Percentiles rank a stretch among this genome's conserved stretches.
These are phyloP conservation scores for Phytophthora fragariae DNA, from an alignment of 352 stramenopile species.

Conservation along the genomic window DNA sequence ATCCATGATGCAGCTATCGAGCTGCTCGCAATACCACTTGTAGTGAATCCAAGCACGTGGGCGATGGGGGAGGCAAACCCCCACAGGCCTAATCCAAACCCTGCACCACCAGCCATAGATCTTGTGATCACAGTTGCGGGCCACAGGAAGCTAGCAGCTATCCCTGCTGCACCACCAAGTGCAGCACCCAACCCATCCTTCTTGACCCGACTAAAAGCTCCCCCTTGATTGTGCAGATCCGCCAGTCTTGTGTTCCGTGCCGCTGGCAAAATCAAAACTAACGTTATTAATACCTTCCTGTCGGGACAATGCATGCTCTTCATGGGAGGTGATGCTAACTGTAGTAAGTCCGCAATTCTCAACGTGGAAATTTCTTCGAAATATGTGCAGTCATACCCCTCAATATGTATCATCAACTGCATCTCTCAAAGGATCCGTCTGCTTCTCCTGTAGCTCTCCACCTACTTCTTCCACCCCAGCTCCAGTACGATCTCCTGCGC, in stretches of 20 bases:
- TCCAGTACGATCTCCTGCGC: constrained; percentile 20
- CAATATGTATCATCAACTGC: background rate
- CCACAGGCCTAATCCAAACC: background rate
- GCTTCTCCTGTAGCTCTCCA: background rate
- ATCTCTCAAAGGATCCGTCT: background rate
- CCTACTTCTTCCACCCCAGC: constrained; percentile 13
- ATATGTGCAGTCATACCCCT: no score
- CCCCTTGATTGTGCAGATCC: no score
- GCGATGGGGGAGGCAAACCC: background rate
- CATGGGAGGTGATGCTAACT: background rate
- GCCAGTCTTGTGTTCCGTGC: no score
- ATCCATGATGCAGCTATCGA: background rate
- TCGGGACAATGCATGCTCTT: no score
- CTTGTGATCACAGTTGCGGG: background rate
- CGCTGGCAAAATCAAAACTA: no score
- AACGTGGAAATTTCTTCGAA: background rate
- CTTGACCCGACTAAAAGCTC: background rate
- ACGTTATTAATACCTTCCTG: no score
- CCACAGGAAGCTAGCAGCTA: background rate
- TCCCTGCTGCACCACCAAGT: background rate
- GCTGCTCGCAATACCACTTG: background rate
- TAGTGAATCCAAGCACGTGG: background rate
- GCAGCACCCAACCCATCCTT: constrained; percentile 22
- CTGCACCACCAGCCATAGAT: background rate
- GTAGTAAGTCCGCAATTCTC: background rate